These are phyloP conservation scores for Phialemonium atrogriseum DNA, from an alignment of 2,329 filamentous ascomycete species.

Conservation along the genomic window DNA sequence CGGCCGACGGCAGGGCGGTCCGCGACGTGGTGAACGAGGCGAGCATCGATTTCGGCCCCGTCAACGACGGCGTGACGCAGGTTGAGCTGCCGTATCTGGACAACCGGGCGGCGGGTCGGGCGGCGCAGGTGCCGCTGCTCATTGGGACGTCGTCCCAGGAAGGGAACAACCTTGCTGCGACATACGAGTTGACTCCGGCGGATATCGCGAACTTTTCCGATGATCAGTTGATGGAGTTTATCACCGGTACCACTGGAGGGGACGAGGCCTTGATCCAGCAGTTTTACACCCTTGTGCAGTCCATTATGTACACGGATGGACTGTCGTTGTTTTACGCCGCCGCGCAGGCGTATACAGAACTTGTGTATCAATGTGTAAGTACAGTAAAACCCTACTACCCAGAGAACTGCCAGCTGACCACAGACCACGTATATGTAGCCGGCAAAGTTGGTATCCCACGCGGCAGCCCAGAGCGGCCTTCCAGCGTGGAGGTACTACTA, in stretches of 20 bases:
- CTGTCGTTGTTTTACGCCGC: constrained; percentile 1
- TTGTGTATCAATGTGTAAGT: constrained; percentile 3
- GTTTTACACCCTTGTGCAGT: too few relatives aligned
- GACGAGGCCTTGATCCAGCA: too few relatives aligned
- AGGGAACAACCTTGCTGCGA: background rate
- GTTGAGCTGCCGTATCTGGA: background rate
- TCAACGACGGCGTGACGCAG: constrained; percentile 2
- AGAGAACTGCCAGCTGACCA: background rate
- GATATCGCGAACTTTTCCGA: too few relatives aligned
- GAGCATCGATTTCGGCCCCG: background rate
- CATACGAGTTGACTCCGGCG: too few relatives aligned
- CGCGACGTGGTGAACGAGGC: background rate
- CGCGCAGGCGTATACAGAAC: constrained; percentile 1
- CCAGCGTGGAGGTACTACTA: constrained; percentile 2
- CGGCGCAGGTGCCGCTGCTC: constrained; percentile 1
- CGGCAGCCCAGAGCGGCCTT: background rate
- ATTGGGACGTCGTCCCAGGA: constrained; percentile 1
- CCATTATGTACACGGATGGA: too few relatives aligned
- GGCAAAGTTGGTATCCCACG: background rate
- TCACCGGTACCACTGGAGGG: too few relatives aligned
- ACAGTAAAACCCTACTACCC: too few relatives aligned
- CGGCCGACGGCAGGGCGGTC: background rate
- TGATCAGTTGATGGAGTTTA: too few relatives aligned
- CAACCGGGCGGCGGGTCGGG: background rate
- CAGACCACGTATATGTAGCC: background rate